Percentiles rank a stretch among this genome's conserved stretches.
These are phyloP conservation scores for Aspergillus ustus DNA, from an alignment of 2,329 filamentous ascomycete genomes.

Conservation along the genomic window DNA sequence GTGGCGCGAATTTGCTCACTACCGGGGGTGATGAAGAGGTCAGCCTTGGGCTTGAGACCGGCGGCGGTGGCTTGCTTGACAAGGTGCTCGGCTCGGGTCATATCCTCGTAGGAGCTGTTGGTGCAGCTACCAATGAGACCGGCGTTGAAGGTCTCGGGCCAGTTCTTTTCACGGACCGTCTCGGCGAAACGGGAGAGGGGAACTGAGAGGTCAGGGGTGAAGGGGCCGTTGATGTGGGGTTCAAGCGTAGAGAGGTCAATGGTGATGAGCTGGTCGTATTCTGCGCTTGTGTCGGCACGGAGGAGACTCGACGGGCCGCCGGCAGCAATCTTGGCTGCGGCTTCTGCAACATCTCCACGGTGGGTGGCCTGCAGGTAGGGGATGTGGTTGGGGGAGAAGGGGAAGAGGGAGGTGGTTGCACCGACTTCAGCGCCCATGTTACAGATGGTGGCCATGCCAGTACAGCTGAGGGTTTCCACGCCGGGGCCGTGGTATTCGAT, in stretches of 20 bases:
- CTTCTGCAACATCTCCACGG: constrained; percentile 70
- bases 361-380: constrained; percentile 88
- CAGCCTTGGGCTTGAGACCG: constrained; percentile 85
- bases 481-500: constrained; percentile 94
- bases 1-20: constrained; percentile 97
- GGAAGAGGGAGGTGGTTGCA: constrained; percentile 94
- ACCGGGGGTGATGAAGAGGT: constrained; percentile 95
- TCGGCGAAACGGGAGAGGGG: constrained; percentile 89
- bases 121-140: constrained; percentile 97
- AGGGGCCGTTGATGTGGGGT: constrained; percentile 95
- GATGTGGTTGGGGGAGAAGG: constrained; percentile 81
- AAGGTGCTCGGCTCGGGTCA: constrained; percentile 91
- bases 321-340: constrained; percentile 66
- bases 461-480: constrained; percentile 85
- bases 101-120: constrained; percentile 98
- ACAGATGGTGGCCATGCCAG: constrained; percentile 88
- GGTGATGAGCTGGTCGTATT: constrained; percentile 89
- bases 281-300: constrained; percentile 75
- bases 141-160: constrained; percentile 89
- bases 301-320: constrained; percentile 68
- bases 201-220: constrained; percentile 93
- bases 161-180: constrained; percentile 79
- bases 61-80: constrained; percentile 88
- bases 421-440: constrained; percentile 92
- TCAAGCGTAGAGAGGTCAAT: constrained; percentile 90